Base-by-base conservation (phyloP, 305 asterid species). In the Salvia sclarea region DNA sequence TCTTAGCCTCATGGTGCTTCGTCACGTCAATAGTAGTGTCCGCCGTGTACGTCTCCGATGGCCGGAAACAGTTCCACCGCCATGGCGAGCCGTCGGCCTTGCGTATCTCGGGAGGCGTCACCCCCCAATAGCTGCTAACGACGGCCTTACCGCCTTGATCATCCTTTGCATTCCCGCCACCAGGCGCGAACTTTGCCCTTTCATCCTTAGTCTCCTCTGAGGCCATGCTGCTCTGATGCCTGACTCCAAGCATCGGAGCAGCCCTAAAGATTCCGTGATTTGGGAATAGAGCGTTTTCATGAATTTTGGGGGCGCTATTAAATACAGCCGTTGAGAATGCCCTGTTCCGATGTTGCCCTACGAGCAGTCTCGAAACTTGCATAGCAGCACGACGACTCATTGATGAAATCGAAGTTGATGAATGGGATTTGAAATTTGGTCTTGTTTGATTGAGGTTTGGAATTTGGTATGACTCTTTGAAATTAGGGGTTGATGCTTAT, bases 11-110 rank as follows among this genome's bases (percentile, higher is more conserved):
- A 22, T 89, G 94, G 72, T 87, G 91, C 73, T 89, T 89, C 67
- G 31, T 85, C 74, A 89, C 82, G 73, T 89, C 96, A 28, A 89
- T 86, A 2, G 83, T 76, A 5, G 81, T 82, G 69, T 89, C 90
- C 12, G 94, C 86, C 52, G 64, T 75, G 75, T 86, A 85, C 1
- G 96, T 87, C 84, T 89, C 96, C 94, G 94, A 89, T 74, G 96
- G 96, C 87, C 94, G 80, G 61, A 89, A 89, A 61, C 72, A 71
- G 44, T 81, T 83, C 96, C 96, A 89, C 25, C 78, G 76, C 96
- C 95, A 89, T 0, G 86, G 83, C 3, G 95, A 72, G 9, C 96
- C 96, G 31, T 89, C 96, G 2, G 81, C 70, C 45, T 60, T 82
- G 13, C 74, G 71, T 17, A 83, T 10, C 76, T 71, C 70, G 2